Base-by-base conservation (phyloP, 208 protist genomes). In the Acanthamoeba healyi region DNA sequence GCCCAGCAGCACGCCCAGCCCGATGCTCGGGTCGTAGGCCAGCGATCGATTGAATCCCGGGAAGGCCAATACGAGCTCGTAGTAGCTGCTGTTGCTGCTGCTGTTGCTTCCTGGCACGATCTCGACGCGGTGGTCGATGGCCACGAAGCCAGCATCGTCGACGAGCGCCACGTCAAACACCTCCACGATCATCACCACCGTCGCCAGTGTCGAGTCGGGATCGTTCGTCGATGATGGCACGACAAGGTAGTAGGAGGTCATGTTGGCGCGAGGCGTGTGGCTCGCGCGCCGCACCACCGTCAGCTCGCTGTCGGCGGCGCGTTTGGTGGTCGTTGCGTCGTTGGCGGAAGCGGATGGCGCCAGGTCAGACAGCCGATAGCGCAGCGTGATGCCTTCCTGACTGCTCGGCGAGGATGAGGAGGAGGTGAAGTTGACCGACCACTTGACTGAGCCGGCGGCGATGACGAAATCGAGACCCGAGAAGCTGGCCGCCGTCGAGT, bases 81-180 rank as follows among this genome's bases (percentile, higher is more conserved):
- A 67, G 58, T 67, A 14, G 58, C 19, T n/a, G n/a, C n/a, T 36
- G 0, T 26, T 22, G 58, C 26, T 36, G 58, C 58, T 67, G 58
- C 34, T 14, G 58, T 17, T 67, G 26, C 26, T 14, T 65, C 10
- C 54, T 61, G 58, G 4, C 58, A 67, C 58, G 58, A 65, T 26
- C 58, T 67, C 58, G 58, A 67, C 58, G 0, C n/a, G n/a, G 58
- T 67, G 58, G n/a, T 0, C 12, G 26, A 67, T 67, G 22, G 58
- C n/a, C n/a, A 67, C 58, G 58, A 67, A 67, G 0, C 4, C 58
- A 3, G 58, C 58, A 14, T 36, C 58, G 29, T 67, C 58, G n/a
- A 67, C 58, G n/a, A 67, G 58, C 58, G 58, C 58, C 58, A 67
- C 58, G 58, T 67, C 58, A 36, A 67, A 67, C 58, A 67, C 58